These are phyloP conservation scores for Clitopilus hobsonii DNA, from an alignment of 768 basidiomycete species.

Conservation along the genomic window DNA sequence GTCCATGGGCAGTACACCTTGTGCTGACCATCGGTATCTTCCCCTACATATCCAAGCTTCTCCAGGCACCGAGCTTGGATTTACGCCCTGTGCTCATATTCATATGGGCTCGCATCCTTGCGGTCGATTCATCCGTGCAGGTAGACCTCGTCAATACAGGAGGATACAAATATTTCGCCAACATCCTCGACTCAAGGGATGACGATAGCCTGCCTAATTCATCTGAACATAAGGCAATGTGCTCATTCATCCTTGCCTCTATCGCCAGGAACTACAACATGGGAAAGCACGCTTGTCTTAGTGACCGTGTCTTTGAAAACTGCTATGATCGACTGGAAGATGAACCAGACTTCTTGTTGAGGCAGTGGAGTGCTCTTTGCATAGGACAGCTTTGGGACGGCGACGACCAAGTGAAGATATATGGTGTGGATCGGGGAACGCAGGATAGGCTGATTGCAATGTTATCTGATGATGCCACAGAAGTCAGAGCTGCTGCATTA, in stretches of 20 bases:
- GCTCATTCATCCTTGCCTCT: slow-evolving; percentile 90
- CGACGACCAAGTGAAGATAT: slow-evolving; percentile 85
- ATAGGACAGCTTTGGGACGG: slow-evolving; percentile 94
- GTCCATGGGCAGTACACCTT: slow-evolving; percentile 97
- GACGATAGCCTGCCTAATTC: slow-evolving; percentile 83
- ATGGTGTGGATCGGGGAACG: slow-evolving; percentile 72
- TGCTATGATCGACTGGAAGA: slow-evolving; percentile 75
- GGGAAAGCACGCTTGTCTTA: slow-evolving; percentile 83
- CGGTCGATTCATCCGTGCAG: slow-evolving; percentile 93
- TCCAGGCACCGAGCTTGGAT: slow-evolving; percentile 92
- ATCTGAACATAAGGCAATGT: slow-evolving; percentile 97
- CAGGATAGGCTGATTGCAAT: slow-evolving; percentile 80
- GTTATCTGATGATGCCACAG: slow-evolving; percentile 83
- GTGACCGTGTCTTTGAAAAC: slow-evolving; percentile 78
- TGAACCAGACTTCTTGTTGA: slow-evolving; percentile 86
- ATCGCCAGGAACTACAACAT: slow-evolving; percentile 85
- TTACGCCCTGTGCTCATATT: slow-evolving; percentile 97
- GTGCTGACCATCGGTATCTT: slow-evolving; percentile 97
- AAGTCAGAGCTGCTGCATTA: slow-evolving; percentile 87
- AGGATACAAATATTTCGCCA: slow-evolving; percentile 84
- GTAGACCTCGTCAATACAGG: slow-evolving; percentile 80
- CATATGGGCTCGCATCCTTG: slow-evolving; percentile 97
- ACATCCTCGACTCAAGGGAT: slow-evolving; percentile 65
- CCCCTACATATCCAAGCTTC: slow-evolving; percentile 94
- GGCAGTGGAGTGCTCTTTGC: slow-evolving; percentile 93